Conservation (phyloP, 306 rosid species). For the Prinsepia uniflora region DNA sequence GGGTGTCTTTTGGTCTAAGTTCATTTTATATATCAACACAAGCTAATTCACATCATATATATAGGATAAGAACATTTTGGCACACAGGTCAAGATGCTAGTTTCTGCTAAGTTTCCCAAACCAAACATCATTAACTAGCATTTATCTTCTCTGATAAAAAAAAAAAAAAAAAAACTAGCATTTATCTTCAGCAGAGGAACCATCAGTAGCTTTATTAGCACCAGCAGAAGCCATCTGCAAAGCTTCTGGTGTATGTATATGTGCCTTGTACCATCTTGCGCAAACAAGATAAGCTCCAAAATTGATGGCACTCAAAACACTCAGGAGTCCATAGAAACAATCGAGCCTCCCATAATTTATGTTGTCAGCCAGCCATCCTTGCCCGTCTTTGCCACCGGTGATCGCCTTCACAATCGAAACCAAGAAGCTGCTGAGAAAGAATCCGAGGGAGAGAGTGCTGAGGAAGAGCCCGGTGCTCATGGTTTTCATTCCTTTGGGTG, state of each 20-base stretch:
- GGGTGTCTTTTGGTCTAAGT: too few species aligned
- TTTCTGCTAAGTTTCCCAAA: background rate
- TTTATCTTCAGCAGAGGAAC: background rate
- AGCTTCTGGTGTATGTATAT: conserved; percentile 33
- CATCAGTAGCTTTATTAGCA: background rate
- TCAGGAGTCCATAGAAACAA: conserved; percentile 66
- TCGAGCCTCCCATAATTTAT: conserved; percentile 78
- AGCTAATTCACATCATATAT: too few species aligned
- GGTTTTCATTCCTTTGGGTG: conserved; percentile 94
- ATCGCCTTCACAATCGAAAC: conserved; percentile 61
- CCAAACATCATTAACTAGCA: background rate
- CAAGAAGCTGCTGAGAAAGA: conserved; percentile 78
- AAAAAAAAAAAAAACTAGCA: too few species aligned
- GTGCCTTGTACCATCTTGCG: conserved; percentile 59
- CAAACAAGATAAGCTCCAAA: conserved; percentile 54
- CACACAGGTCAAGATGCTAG: background rate
- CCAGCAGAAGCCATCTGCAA: conserved; percentile 39
- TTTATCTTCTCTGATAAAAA: too few species aligned
- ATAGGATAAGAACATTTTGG: too few species aligned
- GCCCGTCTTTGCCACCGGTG: conserved; percentile 45
- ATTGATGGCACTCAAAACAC: conserved; percentile 52
- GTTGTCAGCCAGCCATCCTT: conserved; percentile 82
- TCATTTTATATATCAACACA: too few species aligned
- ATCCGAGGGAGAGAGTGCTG: conserved; percentile 76
- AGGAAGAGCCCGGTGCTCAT: conserved; percentile 96